These are phyloP conservation scores for Ceratobasidium sp. DNA, from an alignment of 1,284 basidiomycete genomes.

Conservation along the genomic window DNA sequence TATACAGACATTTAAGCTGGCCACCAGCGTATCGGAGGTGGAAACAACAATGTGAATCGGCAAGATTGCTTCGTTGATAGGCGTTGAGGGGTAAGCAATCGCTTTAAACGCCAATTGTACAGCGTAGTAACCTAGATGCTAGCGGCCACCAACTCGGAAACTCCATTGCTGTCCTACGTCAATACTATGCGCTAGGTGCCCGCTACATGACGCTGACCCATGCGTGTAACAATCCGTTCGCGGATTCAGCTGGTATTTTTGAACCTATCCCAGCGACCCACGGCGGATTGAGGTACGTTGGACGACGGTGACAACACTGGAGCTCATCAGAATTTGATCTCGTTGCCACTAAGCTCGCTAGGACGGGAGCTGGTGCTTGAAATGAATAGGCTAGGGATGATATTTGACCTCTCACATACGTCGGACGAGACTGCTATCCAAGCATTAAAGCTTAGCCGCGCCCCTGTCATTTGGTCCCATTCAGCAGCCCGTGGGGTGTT, in stretches of 20 bases:
- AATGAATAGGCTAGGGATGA: constrained; percentile 89
- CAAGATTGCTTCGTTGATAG: constrained; percentile 86
- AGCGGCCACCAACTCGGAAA: constrained; percentile 91
- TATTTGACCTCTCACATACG: constrained; percentile 86
- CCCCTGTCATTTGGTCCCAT: constrained; percentile 91
- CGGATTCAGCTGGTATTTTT: constrained; percentile 80
- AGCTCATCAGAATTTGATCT: background rate
- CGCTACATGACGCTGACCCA: constrained; percentile 92
- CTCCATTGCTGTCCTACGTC: constrained; percentile 81
- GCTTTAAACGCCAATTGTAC: background rate
- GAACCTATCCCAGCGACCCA: constrained; percentile 66
- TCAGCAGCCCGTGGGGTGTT: constrained; percentile 78
- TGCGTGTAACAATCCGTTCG: constrained; percentile 90
- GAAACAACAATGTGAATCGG: constrained; percentile 68
- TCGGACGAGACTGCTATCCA: constrained; percentile 85
- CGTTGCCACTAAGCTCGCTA: constrained; percentile 60
- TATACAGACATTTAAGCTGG: constrained; percentile 73
- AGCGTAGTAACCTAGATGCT: constrained; percentile 14
- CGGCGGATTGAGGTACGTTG: constrained; percentile 68
- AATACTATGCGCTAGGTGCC: constrained; percentile 84
- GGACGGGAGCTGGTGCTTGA: constrained; percentile 80
- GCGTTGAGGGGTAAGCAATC: constrained; percentile 82
- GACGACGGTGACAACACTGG: too few species aligned
- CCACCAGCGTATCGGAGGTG: constrained; percentile 69
- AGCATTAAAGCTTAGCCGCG: constrained; percentile 72